phyloP scores from a whole-genome alignment of 495 filamentous ascomycete species.

The Gamarada debralockiae region DNA sequence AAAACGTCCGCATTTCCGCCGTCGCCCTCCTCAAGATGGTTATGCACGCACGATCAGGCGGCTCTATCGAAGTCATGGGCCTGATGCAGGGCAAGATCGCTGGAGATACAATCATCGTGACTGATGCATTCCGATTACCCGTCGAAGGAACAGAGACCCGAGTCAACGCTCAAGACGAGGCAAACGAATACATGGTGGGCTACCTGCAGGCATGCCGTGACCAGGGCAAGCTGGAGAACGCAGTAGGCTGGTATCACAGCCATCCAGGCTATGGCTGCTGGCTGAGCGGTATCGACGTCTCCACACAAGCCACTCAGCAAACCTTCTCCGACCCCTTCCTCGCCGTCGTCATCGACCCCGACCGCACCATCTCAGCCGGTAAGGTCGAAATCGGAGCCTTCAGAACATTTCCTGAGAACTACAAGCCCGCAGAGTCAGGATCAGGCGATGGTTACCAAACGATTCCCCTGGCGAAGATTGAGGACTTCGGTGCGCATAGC shows the following conservation, averaged over 20 bases:
- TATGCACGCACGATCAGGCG: conserved; percentile 94
- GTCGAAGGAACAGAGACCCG: conserved; percentile 98
- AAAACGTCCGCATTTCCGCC: conserved; percentile 86
- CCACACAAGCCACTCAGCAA: conserved; percentile 83
- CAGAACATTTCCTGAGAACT: conserved; percentile 78
- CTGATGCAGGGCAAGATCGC: conserved; percentile 95
- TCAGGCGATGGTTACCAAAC: conserved; percentile 57
- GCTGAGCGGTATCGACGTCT: conserved; percentile 93
- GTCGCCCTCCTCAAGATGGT: conserved; percentile 98
- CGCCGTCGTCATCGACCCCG: conserved; percentile 95
- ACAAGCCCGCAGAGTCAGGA: conserved; percentile 51
- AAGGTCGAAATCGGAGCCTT: conserved; percentile 99
- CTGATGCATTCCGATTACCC: conserved; percentile 89
- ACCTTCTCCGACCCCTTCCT: conserved; percentile 82
- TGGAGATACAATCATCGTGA: conserved; percentile 82
- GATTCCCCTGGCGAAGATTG: conserved; percentile 86
- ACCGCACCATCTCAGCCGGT: conserved; percentile 89
- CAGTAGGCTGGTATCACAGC: conserved; percentile 96
- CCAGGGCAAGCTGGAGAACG: conserved; percentile 79
- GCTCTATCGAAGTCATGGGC: conserved; percentile 93
- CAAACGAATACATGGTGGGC: conserved; percentile 93
- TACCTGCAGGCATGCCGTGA: conserved; percentile 76
- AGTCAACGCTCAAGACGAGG: conserved; percentile 92
- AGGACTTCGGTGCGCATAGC: conserved; percentile 93
- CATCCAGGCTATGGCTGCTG: conserved; percentile 99